Conservation (phyloP, 805 yeast genomes). For the Candida oleophila region DNA sequence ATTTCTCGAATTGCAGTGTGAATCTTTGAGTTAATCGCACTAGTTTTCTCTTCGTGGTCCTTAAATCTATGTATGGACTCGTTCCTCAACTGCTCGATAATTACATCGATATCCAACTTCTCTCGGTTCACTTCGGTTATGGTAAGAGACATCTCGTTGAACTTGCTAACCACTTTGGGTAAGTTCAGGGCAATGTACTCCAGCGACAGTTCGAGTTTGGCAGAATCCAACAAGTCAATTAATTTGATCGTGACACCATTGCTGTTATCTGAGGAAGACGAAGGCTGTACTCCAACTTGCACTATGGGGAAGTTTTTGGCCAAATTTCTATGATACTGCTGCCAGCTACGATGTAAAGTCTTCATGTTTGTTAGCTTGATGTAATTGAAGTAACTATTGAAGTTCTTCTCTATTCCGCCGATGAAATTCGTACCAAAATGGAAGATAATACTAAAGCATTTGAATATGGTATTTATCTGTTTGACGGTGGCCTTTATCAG, state of each 20-base stretch:
- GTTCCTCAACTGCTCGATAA: constrained; percentile 40
- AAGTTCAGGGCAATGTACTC: constrained; percentile 22
- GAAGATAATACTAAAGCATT: constrained; percentile 45
- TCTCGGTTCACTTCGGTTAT: constrained; percentile 39
- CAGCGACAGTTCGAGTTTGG: constrained; percentile 29
- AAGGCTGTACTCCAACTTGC: constrained; percentile 22
- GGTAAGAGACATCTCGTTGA: constrained; percentile 29
- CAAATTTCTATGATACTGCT: constrained; percentile 31
- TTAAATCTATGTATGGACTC: constrained; percentile 32
- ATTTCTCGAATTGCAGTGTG: constrained; percentile 12
- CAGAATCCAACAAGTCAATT: constrained; percentile 29
- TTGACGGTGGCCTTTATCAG: constrained; percentile 23
- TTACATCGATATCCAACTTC: constrained; percentile 34
- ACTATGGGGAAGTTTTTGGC: constrained; percentile 33
- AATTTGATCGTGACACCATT: constrained; percentile 17
- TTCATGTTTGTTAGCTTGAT: constrained; percentile 39
- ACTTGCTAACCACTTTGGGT: constrained; percentile 29
- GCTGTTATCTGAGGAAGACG: neutral
- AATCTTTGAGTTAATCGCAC: constrained; percentile 3
- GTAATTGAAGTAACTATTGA: constrained; percentile 36
- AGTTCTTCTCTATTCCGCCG: constrained; percentile 47
- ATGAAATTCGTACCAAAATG: constrained; percentile 51
- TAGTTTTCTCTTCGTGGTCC: constrained; percentile 11
- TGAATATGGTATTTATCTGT: constrained; percentile 43
- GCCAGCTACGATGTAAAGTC: constrained; percentile 40